Percentiles rank a stretch among this genome's conserved stretches.
phyloP scores from a whole-genome alignment of 768 basidiomycete species.

The Lyophyllum shimeji region DNA sequence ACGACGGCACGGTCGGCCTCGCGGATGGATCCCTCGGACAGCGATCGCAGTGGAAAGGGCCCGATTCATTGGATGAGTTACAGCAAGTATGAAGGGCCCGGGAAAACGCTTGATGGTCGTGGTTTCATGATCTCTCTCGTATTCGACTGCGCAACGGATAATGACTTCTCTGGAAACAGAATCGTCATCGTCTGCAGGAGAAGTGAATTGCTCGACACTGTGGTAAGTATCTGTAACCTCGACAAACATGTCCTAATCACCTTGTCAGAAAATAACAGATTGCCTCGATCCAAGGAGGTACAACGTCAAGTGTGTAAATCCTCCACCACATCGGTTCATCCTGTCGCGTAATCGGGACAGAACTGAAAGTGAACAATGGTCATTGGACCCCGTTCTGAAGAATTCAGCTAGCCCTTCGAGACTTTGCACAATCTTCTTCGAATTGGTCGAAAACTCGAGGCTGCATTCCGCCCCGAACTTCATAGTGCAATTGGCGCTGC shows the following conservation, averaged over 20 bases:
- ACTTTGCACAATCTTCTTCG: background rate
- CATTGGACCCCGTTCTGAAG: background rate
- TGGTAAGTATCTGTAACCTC: background rate
- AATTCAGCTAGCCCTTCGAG: background rate
- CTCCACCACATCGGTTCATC: background rate
- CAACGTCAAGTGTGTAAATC: background rate
- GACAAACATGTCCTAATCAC: background rate
- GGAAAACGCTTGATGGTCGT: background rate
- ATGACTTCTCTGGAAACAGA: background rate
- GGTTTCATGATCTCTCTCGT: background rate
- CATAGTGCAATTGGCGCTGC: background rate
- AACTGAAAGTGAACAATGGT: background rate
- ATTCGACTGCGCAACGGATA: background rate
- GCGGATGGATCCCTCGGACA: background rate
- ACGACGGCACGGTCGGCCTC: background rate
- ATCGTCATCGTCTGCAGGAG: slow-evolving; percentile 24
- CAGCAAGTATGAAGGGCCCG: background rate
- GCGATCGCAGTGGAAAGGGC: background rate
- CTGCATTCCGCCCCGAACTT: background rate
- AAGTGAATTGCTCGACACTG: slow-evolving; percentile 11
- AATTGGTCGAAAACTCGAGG: background rate
- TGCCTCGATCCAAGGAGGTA: background rate
- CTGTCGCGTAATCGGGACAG: background rate
- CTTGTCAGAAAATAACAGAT: slow-evolving; percentile 26
- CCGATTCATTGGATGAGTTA: background rate